Evolutionary conservation across 1,284 basidiomycete species (phyloP).

Genomic region (Ganoderma resinaceum): DNA sequence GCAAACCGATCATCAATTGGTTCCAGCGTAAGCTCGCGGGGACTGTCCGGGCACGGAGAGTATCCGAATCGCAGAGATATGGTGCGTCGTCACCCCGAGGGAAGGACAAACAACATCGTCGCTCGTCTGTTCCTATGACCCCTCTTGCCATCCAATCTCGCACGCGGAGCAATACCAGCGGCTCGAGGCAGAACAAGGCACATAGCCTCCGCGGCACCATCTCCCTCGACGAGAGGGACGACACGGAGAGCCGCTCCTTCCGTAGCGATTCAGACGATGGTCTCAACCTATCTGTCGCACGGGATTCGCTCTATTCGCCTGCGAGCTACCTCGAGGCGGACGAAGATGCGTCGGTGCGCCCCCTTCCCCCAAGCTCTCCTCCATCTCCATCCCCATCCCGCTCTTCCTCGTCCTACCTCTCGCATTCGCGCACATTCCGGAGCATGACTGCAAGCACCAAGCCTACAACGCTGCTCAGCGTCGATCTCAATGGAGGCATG

Average conservation of each 20-base stretch:
- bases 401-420: conserved; percentile 81
- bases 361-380: conserved; percentile 84
- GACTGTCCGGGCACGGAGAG: conserved; percentile 58
- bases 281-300: conserved; percentile 60
- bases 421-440: conserved; percentile 79
- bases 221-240: conserved; percentile 60
- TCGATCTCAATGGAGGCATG: conserved; percentile 83
- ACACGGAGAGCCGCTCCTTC: conserved; percentile 39
- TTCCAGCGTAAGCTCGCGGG: conserved; percentile 87
- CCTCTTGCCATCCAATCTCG: conserved; percentile 31
- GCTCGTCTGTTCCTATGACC: conserved; percentile 36
- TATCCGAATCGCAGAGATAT: conserved; percentile 43
- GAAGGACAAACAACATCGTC: conserved; percentile 39
- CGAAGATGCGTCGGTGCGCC: conserved; percentile 89
- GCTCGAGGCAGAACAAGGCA: conserved; percentile 33
- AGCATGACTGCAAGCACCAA: conserved; percentile 92
- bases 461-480: conserved; percentile 91
- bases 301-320: conserved; percentile 79
- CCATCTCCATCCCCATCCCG: conserved; percentile 85
- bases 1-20: conserved; percentile 92
- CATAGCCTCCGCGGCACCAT: conserved; percentile 47
- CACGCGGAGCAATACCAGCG: conserved; percentile 27
- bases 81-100: conserved; percentile 31
- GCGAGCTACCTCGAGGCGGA: conserved; percentile 80
- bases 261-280: conserved; percentile 49